phyloP scores from a whole-genome alignment of 192 early-diverging fungal genomes.

The Backusella tarrabulga region DNA sequence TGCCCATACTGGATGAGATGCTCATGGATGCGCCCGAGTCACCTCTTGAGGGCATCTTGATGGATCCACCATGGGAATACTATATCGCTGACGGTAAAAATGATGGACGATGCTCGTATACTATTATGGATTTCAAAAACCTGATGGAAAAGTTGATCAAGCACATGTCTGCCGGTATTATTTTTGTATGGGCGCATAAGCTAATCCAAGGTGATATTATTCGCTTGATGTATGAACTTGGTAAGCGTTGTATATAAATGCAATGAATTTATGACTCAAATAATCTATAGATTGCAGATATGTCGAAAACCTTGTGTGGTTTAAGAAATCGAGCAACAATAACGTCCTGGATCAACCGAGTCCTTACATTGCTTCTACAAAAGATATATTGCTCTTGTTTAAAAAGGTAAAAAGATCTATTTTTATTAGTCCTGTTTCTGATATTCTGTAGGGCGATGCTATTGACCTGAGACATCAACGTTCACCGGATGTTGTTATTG shows the following conservation, averaged over 20 bases:
- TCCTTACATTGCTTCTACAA: conserved; percentile 51
- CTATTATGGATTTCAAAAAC: conserved; percentile 34
- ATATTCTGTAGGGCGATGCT: conserved; percentile 42
- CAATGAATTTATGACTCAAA: too few species aligned
- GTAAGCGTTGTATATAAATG: conserved; percentile 17
- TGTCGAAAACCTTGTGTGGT: conserved; percentile 63
- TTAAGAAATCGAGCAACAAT: conserved; percentile 52
- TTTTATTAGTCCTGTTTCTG: not conserved
- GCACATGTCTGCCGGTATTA: conserved; percentile 47
- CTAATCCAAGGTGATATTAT: conserved; percentile 52
- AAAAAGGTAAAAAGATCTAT: conserved; percentile 37
- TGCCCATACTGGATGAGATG: conserved; percentile 11
- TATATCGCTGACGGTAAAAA: conserved; percentile 46
- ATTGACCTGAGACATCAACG: conserved; percentile 60
- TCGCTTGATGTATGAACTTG: conserved; percentile 48
- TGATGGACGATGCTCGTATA: conserved; percentile 42
- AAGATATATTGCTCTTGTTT: conserved; percentile 59
- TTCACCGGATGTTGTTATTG: conserved; percentile 60
- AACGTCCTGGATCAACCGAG: conserved; percentile 38
- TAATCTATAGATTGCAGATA: conserved; percentile 42
- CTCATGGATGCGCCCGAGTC: not conserved
- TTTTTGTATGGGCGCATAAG: conserved; percentile 61
- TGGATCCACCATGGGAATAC: conserved; percentile 62
- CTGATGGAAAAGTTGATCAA: conserved; percentile 44
- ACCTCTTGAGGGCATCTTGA: conserved; percentile 50